phyloP scores from a whole-genome alignment of 768 basidiomycete genomes.

The Tylopilus rubrobrunneus region DNA sequence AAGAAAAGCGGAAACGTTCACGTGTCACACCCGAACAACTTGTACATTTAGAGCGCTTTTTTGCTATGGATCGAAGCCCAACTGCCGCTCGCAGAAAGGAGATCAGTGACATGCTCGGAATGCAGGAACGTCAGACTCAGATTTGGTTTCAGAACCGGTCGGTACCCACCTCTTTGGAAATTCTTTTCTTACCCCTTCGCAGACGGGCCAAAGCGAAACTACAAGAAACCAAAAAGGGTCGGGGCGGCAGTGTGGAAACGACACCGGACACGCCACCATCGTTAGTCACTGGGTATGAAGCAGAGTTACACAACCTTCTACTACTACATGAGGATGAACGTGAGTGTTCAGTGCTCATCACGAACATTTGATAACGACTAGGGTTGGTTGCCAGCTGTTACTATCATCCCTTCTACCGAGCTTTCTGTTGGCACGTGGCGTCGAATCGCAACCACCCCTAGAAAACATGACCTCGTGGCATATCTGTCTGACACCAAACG shows the following conservation, averaged over 20 bases:
- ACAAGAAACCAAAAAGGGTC: conserved; percentile 53
- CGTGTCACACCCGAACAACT: conserved; percentile 80
- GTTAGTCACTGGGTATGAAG: conserved; percentile 49
- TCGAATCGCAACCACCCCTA: conserved; percentile 54
- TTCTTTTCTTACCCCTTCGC: background rate
- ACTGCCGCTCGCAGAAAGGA: conserved; percentile 68
- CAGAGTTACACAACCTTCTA: conserved; percentile 50
- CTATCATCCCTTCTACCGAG: conserved; percentile 72
- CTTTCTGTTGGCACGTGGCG: conserved; percentile 77
- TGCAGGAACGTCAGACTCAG: conserved; percentile 85
- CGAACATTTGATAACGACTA: background rate
- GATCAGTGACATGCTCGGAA: conserved; percentile 69
- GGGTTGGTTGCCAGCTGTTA: conserved; percentile 48
- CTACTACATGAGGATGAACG: conserved; percentile 72
- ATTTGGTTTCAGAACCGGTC: conserved; percentile 88
- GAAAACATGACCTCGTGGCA: conserved; percentile 66
- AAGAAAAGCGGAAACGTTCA: conserved; percentile 68
- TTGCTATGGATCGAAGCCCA: conserved; percentile 65
- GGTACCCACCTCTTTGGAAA: background rate
- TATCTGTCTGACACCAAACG: conserved; percentile 68
- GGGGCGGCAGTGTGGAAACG: conserved; percentile 32
- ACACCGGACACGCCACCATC: conserved; percentile 51
- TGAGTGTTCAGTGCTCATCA: conserved; percentile 36
- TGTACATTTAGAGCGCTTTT: conserved; percentile 68
- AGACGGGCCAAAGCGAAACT: conserved; percentile 84